Base-by-base conservation (phyloP, 176 grass and related monocot species). In the Oryza meridionalis region DNA sequence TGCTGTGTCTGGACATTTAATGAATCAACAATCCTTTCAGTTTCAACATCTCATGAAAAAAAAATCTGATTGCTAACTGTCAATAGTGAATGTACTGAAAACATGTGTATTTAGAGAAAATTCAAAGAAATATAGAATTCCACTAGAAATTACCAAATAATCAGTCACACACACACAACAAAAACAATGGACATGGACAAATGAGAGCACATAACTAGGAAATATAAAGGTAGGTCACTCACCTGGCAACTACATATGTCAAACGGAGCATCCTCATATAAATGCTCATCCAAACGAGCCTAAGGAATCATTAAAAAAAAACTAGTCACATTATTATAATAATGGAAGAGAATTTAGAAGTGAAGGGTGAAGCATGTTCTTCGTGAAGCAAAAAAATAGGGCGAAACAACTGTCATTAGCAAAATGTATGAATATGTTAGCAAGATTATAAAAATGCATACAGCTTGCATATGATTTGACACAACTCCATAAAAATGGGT, bases 161-260 rank as follows among this genome's bases (percentile, higher is more conserved):
- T 73, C 5, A 26, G 15, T 73, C 65, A 42, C 46, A 71, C 17
- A 19, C 67, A 43, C 12, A 37, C 44, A 81, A 65, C 8, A 77
- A 85, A 43, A 88, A 22, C 75, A 73, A 46, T 9, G 0, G 25
- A 75, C 9, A 22, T 62, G 12, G 35, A 37, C 25, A 13, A 78
- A 22, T 19, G 12, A 21, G 67, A 43, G 32, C 19, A 47, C 4
- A 19, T 77, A 13, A 44, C 1, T 7, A 78, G 16, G 14, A 73
- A 32, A 53, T 47, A 68, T 2, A 73, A 73, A 75, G 53, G 27
- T 38, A 80, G 44, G 49, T 35, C 73, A 82, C 79, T 74, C 77
- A 95, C 93, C 93, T 98, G 93, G 70, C 91, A 98, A 65, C 96
- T 98, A 76, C 96, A 95, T 75, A 95, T 88, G 77, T 98, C 96